These are phyloP conservation scores for Daldinia bambusicola DNA, from an alignment of 495 filamentous ascomycete genomes.

Conservation along the genomic window DNA sequence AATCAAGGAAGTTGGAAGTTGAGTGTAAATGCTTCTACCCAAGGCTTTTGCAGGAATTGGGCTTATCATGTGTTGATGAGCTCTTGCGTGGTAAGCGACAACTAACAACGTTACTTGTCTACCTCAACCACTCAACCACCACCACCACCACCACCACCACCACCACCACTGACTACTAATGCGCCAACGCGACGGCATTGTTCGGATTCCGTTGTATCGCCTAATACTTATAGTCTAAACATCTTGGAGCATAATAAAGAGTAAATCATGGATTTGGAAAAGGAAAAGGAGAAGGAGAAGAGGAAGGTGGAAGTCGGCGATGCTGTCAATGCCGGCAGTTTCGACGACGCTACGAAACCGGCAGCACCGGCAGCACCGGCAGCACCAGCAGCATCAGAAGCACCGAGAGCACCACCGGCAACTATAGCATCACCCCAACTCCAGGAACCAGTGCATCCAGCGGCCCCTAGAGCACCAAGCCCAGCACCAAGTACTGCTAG, in stretches of 20 bases:
- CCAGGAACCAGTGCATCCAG: background rate
- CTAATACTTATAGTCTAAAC: background rate
- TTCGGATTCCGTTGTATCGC: background rate
- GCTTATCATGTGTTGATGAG: background rate
- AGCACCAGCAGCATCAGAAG: too few species aligned
- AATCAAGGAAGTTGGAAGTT: background rate
- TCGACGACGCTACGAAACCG: background rate
- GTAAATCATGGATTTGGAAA: conserved; percentile 22
- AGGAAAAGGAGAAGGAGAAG: conserved; percentile 4
- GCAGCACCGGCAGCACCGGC: background rate
- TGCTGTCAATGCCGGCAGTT: background rate
- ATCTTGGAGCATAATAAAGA: background rate
- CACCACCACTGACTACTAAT: background rate
- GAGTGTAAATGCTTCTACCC: conserved; percentile 8
- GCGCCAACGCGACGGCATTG: background rate
- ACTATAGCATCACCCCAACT: background rate
- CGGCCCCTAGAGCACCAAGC: conserved; percentile 31
- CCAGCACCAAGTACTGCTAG: conserved; percentile 33
- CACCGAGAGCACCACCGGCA: too few species aligned
- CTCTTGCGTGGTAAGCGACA: background rate
- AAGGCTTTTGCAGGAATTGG: background rate
- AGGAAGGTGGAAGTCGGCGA: background rate
- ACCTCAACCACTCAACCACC: background rate
- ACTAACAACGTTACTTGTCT: background rate
- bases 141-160: background rate